phyloP scores from a whole-genome alignment of 2,329 filamentous ascomycete genomes.

The Blastomyces gilchristii region DNA sequence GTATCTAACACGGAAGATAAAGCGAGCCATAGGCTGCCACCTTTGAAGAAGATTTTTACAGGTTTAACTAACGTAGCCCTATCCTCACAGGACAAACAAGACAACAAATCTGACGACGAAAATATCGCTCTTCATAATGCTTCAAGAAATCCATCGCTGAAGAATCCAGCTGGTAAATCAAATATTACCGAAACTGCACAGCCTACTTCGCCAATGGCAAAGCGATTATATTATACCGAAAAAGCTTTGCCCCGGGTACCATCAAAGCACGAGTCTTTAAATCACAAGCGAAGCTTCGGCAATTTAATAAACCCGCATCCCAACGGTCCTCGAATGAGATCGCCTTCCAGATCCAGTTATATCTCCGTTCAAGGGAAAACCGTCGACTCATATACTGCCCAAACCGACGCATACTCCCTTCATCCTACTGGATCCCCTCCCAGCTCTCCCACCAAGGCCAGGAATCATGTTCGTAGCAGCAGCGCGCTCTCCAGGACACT shows the following conservation, averaged over 20 bases:
- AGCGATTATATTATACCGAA: conserved; percentile 7
- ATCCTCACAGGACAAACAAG: conserved; percentile 7
- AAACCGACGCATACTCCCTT: conserved; percentile 35
- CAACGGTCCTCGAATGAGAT: conserved; percentile 15
- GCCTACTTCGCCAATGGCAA: conserved; percentile 8
- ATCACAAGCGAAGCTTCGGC: background rate
- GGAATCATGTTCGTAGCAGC: conserved; percentile 34
- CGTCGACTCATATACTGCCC: conserved; percentile 32
- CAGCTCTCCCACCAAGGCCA: conserved; percentile 30
- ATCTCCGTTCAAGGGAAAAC: conserved; percentile 31
- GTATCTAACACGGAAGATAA: conserved; percentile 22
- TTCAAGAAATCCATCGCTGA: conserved; percentile 11
- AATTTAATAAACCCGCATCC: conserved; percentile 17
- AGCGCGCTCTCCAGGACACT: conserved; percentile 35
- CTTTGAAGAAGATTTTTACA: conserved; percentile 14
- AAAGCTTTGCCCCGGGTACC: conserved; percentile 7
- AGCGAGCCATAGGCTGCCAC: conserved; percentile 17
- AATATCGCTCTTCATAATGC: conserved; percentile 16
- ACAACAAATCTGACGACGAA: conserved; percentile 18
- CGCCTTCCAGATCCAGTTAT: conserved; percentile 21
- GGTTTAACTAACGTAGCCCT: conserved; percentile 13
- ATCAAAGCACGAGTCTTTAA: background rate
- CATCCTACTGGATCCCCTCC: conserved; percentile 28
- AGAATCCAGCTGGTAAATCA: conserved; percentile 10
- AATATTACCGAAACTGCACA: conserved; percentile 11